Base-by-base conservation (phyloP, 352 stramenopile species). In the Phytopythium delawarense region DNA sequence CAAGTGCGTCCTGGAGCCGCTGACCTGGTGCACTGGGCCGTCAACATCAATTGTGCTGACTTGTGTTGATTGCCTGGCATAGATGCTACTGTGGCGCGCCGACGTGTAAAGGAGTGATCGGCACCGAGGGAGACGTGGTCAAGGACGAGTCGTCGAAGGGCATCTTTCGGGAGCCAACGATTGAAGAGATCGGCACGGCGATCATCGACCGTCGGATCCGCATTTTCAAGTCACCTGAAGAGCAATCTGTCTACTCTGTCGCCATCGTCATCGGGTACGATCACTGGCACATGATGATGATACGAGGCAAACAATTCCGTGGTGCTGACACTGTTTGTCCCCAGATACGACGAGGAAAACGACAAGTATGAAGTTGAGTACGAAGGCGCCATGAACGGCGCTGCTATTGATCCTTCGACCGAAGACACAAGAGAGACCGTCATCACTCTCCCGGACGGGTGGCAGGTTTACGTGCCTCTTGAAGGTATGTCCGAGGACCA, bases 101-200 rank as follows among this genome's bases (percentile, higher is more conserved):
- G 1, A 89, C 67, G 28, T 95, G 87, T 62, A 92, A 91, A 53
- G 87, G 87, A 2, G 75, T 92, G 8, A 95, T 95, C 59, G 87
- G 87, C 7, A 75, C 71, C 0, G 75, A 84, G 46, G 75, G 62
- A 13, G 71, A 84, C 28, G 69, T 46, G 1, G 52, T 78, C 35
- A 69, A 83, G 32, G 75, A 75, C 42, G 68, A 75, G 7, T 61
- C 69, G 13, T 61, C 70, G 0, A 70, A 82, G 28, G 87, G 84
- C 0, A 80, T 79, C 54, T 95, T 91, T 50, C 69, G 81, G 6
- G 87, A 95, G 52, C 84, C 87, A 8, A 76, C 69, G 28, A 76
- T 70, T 45, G 59, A 77, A 13, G 87, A 95, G 32, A 72, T 55
- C 20, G 79, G 78, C 21, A 35, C 67, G 5, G 52, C 62, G 2